A percentile compares a stretch with the other conserved stretches of the same genome.
Conservation (phyloP, 352 stramenopile species). For the Phytopythium kandeliae region DNA sequence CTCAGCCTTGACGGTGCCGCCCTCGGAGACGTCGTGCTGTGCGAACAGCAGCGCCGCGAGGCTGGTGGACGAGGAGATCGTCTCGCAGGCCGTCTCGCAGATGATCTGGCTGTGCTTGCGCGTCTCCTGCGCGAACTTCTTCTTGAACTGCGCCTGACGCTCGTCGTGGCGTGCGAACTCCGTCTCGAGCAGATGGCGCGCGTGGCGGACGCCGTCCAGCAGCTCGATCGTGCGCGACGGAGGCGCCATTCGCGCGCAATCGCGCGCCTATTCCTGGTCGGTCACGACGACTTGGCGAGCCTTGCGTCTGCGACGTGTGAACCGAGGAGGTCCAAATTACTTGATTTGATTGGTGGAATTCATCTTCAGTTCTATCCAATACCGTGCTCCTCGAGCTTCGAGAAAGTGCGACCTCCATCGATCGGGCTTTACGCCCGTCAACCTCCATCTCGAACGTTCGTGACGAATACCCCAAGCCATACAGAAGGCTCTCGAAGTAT, state of each 20-base stretch:
- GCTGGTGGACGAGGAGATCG: constrained; percentile 15
- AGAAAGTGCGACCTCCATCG: too few relatives aligned
- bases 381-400: too few relatives aligned
- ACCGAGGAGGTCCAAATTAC: background rate
- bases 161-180: constrained; percentile 42
- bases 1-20: background rate
- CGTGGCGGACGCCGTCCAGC: constrained; percentile 38
- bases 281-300: background rate
- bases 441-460: constrained; percentile 7
- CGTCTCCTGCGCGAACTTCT: constrained; percentile 44
- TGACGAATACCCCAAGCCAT: too few relatives aligned
- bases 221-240: constrained; percentile 20
- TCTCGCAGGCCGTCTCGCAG: constrained; percentile 26
- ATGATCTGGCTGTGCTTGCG: constrained; percentile 45
- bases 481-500: constrained; percentile 4
- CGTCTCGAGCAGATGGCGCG: constrained; percentile 25
- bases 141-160: constrained; percentile 45
- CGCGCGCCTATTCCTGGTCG: background rate
- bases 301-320: constrained; percentile 1
- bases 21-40: constrained; percentile 8
- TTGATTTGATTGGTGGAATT: constrained; percentile 1
- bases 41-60: constrained; percentile 30
- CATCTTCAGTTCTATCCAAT: background rate
- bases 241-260: background rate
- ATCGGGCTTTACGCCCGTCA: constrained; percentile 1